Evolutionary conservation across 2,329 filamentous ascomycete genomes (phyloP), one percentile per base, ranked within the genome.

Genomic region (Teratosphaeriaceae sp.): DNA sequence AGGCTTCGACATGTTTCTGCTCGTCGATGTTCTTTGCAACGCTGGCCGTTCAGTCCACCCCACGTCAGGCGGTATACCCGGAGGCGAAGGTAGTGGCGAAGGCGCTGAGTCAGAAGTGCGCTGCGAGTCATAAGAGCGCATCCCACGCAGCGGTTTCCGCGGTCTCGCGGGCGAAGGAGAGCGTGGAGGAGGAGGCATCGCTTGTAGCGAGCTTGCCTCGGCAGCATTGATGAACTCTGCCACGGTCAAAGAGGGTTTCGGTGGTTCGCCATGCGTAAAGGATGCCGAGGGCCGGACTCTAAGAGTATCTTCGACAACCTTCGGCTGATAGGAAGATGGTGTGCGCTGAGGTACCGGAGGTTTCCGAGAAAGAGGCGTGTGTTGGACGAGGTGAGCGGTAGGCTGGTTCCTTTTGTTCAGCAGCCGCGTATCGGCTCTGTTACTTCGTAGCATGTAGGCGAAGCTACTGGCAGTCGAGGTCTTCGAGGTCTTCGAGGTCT

Each of bases 391-490:
- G 38, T 59, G 54, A 37, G 58, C 51, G 6, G 39, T 41, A 6
- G 58, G 58, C 37, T 51, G 55, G 41, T 48, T 58, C 29, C 49
- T 53, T 43, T 56, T 59, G n/a, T 54, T 52, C 16, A 59, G 34
- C 15, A 61, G 43, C 35, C 57, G 38, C 23, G 45, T 29, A 34
- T 61, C 58, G 12, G 49, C 43, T 37, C 51, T 41, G 18, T 40
- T 52, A 30, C 49, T 43, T 7, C 51, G 49, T 3, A 60, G 26
- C 6, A 50, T 26, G 29, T 51, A 54, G 6, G 54, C 54, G 34
- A 55, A 58, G 30, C 57, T 61, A 45, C 55, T 60, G 13, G 55
- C 55, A 18, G 41, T 19, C 11, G 50, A 52, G 19, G 34, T 37
- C 20, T 19, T 34, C 13, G 55, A 58, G 16, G 48, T 42, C 7